phyloP scores from a whole-genome alignment of 768 basidiomycete species.

The Boletellus emodensis region DNA sequence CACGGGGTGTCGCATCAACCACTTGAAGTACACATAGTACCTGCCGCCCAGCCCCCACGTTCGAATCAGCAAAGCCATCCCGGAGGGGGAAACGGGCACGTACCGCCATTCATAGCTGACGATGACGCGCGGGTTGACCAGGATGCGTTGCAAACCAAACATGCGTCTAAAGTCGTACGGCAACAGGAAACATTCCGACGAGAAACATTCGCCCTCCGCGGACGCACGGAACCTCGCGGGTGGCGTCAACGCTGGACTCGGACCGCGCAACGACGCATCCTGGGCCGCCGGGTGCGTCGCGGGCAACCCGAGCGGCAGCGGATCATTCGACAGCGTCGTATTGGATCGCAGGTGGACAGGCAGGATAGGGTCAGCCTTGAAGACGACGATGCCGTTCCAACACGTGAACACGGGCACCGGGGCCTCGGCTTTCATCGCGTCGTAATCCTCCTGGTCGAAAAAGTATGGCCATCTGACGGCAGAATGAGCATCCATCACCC shows the following conservation, averaged over 20 bases:
- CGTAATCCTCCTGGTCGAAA: constrained; percentile 34
- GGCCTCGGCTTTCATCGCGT: constrained; percentile 34
- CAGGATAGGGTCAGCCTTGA: constrained; percentile 39
- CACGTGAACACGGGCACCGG: constrained; percentile 43
- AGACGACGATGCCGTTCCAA: constrained; percentile 45
- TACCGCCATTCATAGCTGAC: constrained; percentile 36
- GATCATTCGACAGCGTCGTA: constrained; percentile 32
- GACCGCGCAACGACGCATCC: constrained; percentile 9
- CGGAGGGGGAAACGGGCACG: neutral
- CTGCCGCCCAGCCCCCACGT: constrained; percentile 1
- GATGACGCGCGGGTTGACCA: constrained; percentile 38
- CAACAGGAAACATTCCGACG: constrained; percentile 38
- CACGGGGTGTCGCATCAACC: constrained; percentile 35
- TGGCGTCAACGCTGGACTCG: constrained; percentile 19
- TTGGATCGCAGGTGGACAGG: constrained; percentile 38
- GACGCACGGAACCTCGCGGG: constrained; percentile 17
- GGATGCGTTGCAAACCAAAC: constrained; percentile 36
- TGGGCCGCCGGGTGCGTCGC: constrained; percentile 11
- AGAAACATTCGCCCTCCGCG: constrained; percentile 15
- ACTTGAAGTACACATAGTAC: constrained; percentile 34
- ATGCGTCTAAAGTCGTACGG: constrained; percentile 42
- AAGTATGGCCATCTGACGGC: constrained; percentile 38
- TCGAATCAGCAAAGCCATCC: neutral
- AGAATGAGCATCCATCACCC: neutral
- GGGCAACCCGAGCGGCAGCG: constrained; percentile 20